Conservation (phyloP, 2,329 filamentous ascomycete species). For the Cladosporium sp. region DNA sequence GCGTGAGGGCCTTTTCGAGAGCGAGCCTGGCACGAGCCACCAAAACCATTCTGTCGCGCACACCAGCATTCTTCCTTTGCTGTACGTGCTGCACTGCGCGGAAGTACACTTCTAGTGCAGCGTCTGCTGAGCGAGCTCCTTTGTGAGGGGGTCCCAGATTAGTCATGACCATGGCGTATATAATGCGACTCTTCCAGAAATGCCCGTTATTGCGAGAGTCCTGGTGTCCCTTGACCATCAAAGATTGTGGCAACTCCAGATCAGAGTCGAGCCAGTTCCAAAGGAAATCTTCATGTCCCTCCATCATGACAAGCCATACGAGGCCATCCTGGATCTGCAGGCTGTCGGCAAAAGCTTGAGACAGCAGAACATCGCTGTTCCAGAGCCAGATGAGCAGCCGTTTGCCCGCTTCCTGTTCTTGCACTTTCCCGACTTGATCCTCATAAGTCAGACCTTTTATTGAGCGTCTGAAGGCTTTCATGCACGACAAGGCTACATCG, state of each 20-base stretch:
- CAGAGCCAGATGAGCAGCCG: constrained; percentile 35
- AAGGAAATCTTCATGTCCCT: constrained; percentile 31
- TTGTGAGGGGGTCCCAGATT: constrained; percentile 12
- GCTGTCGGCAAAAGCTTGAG: constrained; percentile 27
- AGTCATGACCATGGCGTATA: constrained; percentile 21
- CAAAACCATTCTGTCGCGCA: neutral
- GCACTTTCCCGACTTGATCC: constrained; percentile 18
- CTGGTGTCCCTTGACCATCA: neutral
- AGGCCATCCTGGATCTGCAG: constrained; percentile 26
- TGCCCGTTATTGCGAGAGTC: constrained; percentile 7
- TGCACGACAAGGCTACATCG: constrained; percentile 40
- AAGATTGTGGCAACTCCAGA: constrained; percentile 2
- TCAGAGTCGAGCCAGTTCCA: constrained; percentile 35
- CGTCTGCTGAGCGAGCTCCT: constrained; percentile 12
- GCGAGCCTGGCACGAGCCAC: neutral
- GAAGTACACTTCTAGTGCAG: constrained; percentile 23
- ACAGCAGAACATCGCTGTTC: constrained; percentile 24
- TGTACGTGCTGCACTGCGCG: constrained; percentile 15
- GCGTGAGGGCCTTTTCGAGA: neutral
- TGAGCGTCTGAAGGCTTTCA: constrained; percentile 34
- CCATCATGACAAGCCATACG: constrained; percentile 29
- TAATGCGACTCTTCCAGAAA: constrained; percentile 28
- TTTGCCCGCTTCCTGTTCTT: constrained; percentile 29
- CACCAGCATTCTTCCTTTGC: neutral
- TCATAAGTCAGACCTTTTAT: constrained; percentile 24